Percentiles rank a stretch among this genome's conserved stretches.
phyloP scores from a whole-genome alignment of 192 early-diverging fungal species.

The Chytriomyces hyalinus region DNA sequence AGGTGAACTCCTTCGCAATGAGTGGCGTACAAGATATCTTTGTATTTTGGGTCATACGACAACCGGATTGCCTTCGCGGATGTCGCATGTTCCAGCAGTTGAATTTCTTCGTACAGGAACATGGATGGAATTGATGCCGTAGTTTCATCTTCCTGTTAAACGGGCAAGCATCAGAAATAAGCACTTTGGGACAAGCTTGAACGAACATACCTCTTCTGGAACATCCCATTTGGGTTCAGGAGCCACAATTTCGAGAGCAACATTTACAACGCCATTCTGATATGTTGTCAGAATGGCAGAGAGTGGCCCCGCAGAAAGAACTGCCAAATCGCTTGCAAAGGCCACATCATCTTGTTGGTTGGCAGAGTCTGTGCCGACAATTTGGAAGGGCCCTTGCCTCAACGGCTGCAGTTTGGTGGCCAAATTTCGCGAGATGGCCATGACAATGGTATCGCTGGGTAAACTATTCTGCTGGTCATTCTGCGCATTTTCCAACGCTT shows the following conservation, averaged over 20 bases:
- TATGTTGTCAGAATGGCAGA: not conserved
- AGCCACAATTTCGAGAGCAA: not conserved
- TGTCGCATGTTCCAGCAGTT: not conserved
- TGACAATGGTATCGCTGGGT: not conserved
- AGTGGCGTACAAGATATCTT: constrained; percentile 10
- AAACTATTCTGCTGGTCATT: not conserved
- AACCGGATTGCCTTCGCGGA: too few relatives aligned
- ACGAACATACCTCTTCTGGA: constrained; percentile 7
- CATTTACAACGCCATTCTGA: not conserved
- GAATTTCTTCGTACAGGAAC: constrained; percentile 9
- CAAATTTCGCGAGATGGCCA: constrained; percentile 10
- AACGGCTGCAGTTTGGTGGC: not conserved
- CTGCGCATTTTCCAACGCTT: constrained; percentile 16
- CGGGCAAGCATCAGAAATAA: not conserved
- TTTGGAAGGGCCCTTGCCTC: constrained; percentile 16
- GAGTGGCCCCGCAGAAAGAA: not conserved
- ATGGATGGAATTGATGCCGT: not conserved
- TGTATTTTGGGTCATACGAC: constrained; percentile 19
- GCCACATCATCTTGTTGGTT: not conserved
- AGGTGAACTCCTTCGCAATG: constrained; percentile 13
- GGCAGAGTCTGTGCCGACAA: not conserved
- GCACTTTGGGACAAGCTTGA: too few relatives aligned
- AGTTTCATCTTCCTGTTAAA: not conserved
- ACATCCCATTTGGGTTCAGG: constrained; percentile 19
- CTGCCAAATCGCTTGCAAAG: constrained; percentile 10